Base-by-base conservation (phyloP, 805 yeast genomes). In the Saturnispora saitoi region DNA sequence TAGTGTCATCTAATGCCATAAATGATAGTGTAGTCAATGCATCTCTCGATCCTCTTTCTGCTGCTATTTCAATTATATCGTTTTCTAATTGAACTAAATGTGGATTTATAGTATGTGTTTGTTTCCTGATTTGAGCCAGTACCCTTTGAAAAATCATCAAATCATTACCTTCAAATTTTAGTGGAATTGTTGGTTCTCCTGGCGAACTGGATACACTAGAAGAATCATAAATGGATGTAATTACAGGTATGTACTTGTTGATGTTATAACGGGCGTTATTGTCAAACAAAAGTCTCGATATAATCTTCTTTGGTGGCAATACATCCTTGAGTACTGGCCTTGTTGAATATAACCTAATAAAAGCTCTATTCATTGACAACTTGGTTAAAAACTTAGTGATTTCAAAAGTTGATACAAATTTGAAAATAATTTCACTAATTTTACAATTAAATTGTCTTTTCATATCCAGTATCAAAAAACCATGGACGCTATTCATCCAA, bases 21-120 rank as follows among this genome's bases (percentile, higher is more conserved):
- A 81, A 87, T 3, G 91, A 79, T 19, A 90, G 62, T 11, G 86
- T 68, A 0, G 91, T 71, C 20, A 89, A 77, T 0, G 96, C 96
- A 63, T 88, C 87, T 53, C 80, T 76, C 57, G 84, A 79, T 0
- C 96, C 96, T 58, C 78, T 58, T 57, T 86, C 95, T 0, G 95
- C 95, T 12, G 95, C 87, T 45, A 74, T 75, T 51, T 88, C 95
- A n/a, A 89, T 74, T 19, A 90, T 63, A 53, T 78, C 81, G 53
- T 80, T 77, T 59, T 89, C 96, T 32, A 87, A 66, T 12, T 68
- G 76, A 4, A 83, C 67, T 19, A 83, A 65, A 51, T 79, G 68
- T 45, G 60, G 73, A 56, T 83, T 81, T 2, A 76, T 70, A 0
- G 82, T 70, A 50, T 81, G 81, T 1, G 90, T 78, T 31, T 76